Conservation (phyloP, 345 rosid genomes). For the Brassica nigra region DNA sequence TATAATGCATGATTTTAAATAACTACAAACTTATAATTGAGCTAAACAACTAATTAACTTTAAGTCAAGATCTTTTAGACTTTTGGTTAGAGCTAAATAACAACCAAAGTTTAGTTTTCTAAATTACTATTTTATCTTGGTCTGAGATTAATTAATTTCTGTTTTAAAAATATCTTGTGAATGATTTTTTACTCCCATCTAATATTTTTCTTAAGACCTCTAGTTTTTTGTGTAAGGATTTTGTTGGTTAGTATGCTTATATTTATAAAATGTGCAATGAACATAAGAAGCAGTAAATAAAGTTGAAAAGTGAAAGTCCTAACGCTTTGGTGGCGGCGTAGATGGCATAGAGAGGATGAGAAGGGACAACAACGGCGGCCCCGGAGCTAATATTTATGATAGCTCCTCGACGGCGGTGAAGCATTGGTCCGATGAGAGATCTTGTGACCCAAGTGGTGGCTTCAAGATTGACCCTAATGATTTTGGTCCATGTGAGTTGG, state of each 20-base stretch:
- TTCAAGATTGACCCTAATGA: constrained; percentile 68
- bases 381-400: constrained; percentile 85
- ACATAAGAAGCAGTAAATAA: background rate
- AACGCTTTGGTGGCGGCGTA: constrained; percentile 99
- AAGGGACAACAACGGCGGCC: constrained; percentile 79
- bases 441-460: constrained; percentile 60
- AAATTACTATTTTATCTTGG: background rate
- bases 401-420: constrained; percentile 70
- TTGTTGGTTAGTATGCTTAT: background rate
- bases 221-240: background rate
- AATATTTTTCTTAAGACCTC: background rate
- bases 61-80: background rate
- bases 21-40: background rate
- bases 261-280: background rate
- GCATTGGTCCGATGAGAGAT: constrained; percentile 67
- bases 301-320: constrained; percentile 23
- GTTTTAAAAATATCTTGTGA: background rate
- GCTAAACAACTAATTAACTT: background rate
- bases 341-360: constrained; percentile 86
- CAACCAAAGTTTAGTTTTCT: background rate
- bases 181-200: background rate
- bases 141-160: background rate
- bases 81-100: background rate
- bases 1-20: background rate
- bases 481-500: constrained; percentile 62